Conservation (phyloP, 441 rosid species). For the Mallotus repandus region DNA sequence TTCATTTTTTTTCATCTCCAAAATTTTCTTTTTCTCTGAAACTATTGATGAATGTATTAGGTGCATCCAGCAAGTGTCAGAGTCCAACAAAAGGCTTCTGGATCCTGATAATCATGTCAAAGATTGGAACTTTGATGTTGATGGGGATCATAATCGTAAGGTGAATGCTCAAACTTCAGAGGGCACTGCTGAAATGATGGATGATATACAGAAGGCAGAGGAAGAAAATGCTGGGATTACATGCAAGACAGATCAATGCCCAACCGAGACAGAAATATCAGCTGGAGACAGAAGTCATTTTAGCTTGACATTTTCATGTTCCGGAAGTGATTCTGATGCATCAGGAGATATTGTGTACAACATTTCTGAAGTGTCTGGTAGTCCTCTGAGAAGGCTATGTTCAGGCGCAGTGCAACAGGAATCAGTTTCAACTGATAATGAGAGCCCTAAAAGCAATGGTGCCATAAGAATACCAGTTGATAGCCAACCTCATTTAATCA, state of each 20-base stretch:
- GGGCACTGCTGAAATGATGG: slow-evolving; percentile 33
- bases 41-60: slow-evolving; percentile 26
- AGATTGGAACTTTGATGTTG: slow-evolving; percentile 21
- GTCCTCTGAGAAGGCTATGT: slow-evolving; percentile 30
- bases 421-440: slow-evolving; percentile 27
- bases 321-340: slow-evolving; percentile 41
- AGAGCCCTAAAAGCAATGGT: slow-evolving; percentile 27
- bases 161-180: slow-evolving; percentile 28
- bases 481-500: slow-evolving; percentile 23
- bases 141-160: slow-evolving; percentile 23
- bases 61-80: slow-evolving; percentile 23
- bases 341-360: slow-evolving; percentile 31
- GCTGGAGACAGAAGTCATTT: slow-evolving; percentile 35
- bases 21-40: background rate
- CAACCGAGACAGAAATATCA: slow-evolving; percentile 40
- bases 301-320: slow-evolving; percentile 42
- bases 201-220: slow-evolving; percentile 29
- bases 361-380: slow-evolving; percentile 27
- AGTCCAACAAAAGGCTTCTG: slow-evolving; percentile 26
- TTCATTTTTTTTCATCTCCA: background rate
- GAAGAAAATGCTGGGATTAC: slow-evolving; percentile 30
- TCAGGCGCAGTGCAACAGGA: slow-evolving; percentile 29
- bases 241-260: slow-evolving; percentile 30
- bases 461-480: slow-evolving; percentile 21
- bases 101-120: slow-evolving; percentile 26